A percentile compares a stretch with the other conserved stretches of the same genome.
Conservation (phyloP, 78 protist species). For the Protostelium mycophagum region DNA sequence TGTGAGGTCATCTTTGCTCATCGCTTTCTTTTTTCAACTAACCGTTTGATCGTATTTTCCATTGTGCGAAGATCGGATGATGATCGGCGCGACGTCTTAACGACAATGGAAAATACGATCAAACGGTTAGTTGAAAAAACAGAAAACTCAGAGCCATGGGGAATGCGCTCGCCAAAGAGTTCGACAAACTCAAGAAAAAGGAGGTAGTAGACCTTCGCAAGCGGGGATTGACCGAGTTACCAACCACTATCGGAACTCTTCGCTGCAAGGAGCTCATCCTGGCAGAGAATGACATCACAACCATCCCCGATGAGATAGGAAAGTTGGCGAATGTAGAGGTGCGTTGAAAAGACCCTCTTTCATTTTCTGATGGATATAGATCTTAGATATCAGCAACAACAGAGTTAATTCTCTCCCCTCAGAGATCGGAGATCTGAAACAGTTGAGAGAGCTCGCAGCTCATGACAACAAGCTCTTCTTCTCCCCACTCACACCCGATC, state of each 20-base stretch:
- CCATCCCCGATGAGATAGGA: constrained; percentile 69
- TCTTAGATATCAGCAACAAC: constrained; percentile 50
- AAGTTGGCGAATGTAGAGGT: constrained; percentile 42
- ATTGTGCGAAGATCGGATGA: background rate
- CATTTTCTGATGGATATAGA: too few relatives aligned
- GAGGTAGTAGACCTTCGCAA: constrained; percentile 63
- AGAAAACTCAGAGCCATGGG: background rate
- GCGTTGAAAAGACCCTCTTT: background rate
- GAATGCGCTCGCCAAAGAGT: background rate
- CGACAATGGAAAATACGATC: background rate
- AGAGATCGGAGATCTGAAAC: constrained; percentile 41
- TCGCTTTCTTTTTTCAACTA: background rate
- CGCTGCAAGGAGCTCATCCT: constrained; percentile 58
- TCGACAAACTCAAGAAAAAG: constrained; percentile 36
- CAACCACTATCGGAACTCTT: constrained; percentile 58
- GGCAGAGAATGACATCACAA: constrained; percentile 56
- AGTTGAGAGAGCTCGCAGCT: constrained; percentile 34
- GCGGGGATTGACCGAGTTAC: constrained; percentile 50
- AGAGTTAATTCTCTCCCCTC: constrained; percentile 57
- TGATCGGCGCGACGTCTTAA: too few relatives aligned
- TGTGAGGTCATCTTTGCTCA: background rate
- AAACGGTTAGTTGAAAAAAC: background rate
- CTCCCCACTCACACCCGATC: constrained; percentile 49
- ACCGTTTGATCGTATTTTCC: background rate
- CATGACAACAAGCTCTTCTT: constrained; percentile 61